Percentiles rank a stretch among this genome's conserved stretches.
Conservation (phyloP, 345 rosid genomes). For the Jatropha curcas region DNA sequence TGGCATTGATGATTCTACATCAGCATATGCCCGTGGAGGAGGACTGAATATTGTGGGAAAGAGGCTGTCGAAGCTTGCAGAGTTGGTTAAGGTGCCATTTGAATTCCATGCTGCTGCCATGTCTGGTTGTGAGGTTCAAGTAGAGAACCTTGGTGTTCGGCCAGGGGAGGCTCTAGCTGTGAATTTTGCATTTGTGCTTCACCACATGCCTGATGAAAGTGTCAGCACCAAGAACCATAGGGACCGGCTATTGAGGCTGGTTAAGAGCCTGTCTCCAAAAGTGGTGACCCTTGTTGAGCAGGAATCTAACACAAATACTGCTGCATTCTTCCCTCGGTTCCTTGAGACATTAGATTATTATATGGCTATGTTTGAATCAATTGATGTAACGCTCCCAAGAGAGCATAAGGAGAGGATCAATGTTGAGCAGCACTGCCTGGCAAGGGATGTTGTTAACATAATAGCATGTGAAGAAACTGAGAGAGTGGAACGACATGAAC, state of each 20-base stretch:
- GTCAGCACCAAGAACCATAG: constrained; percentile 78
- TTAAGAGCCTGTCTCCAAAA: constrained; percentile 70
- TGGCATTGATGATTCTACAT: constrained; percentile 65
- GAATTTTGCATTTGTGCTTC: constrained; percentile 82
- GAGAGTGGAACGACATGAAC: constrained; percentile 83
- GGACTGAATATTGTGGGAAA: constrained; percentile 62
- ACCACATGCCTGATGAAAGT: constrained; percentile 88
- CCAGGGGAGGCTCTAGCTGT: constrained; percentile 78
- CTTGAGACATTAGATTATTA: constrained; percentile 71
- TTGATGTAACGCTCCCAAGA: constrained; percentile 66
- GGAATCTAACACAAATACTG: constrained; percentile 88
- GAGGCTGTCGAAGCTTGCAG: constrained; percentile 62
- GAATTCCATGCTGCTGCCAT: constrained; percentile 68
- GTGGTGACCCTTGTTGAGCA: constrained; percentile 93
- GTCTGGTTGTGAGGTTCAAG: constrained; percentile 51
- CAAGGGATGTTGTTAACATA: constrained; percentile 81
- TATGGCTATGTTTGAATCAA: constrained; percentile 88
- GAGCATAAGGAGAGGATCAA: constrained; percentile 78
- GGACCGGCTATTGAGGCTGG: constrained; percentile 67
- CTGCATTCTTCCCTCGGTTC: constrained; percentile 81
- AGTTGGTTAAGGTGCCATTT: constrained; percentile 69
- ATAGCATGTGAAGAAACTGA: constrained; percentile 88
- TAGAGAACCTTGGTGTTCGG: constrained; percentile 43
- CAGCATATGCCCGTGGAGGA: constrained; percentile 90
- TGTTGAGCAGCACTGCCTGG: constrained; percentile 90